Evolutionary conservation across 805 yeast genomes (phyloP).

Genomic region (Lachancea sp.): DNA sequence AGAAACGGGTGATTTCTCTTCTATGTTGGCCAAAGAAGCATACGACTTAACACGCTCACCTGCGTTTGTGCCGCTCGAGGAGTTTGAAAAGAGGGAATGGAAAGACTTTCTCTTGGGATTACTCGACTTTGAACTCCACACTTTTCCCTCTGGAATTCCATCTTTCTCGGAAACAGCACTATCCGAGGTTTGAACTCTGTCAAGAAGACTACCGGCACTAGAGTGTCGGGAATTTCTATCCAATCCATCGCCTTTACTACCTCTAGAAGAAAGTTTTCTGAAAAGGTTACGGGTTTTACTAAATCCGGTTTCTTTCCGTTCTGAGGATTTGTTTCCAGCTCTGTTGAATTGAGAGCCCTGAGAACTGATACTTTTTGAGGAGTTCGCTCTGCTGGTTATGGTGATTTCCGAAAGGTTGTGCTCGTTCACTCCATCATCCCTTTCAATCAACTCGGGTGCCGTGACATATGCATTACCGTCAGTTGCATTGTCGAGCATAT

Average conservation of each 20-base stretch:
- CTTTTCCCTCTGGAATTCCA: background rate
- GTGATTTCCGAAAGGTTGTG: constrained; percentile 1
- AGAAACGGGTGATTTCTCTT: background rate
- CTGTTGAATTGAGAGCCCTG: background rate
- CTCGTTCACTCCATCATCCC: background rate
- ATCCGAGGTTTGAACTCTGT: background rate
- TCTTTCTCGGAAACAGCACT: background rate
- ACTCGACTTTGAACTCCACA: background rate
- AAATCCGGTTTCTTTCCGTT: constrained; percentile 3
- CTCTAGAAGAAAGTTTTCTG: constrained; percentile 11
- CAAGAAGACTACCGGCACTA: background rate
- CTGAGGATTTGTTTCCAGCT: background rate
- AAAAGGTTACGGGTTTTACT: constrained; percentile 13
- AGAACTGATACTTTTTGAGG: background rate
- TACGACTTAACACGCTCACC: background rate
- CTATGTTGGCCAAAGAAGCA: background rate
- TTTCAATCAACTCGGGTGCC: constrained; percentile 21
- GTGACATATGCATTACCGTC: constrained; percentile 25
- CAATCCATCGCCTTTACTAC: background rate
- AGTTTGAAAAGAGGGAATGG: constrained; percentile 15
- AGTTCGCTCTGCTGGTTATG: background rate
- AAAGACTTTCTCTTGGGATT: constrained; percentile 12
- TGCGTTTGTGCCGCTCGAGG: constrained; percentile 4
- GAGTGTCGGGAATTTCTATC: constrained; percentile 2
- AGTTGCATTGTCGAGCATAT: constrained; percentile 24